These are phyloP conservation scores for Juncus effusus DNA, from an alignment of 176 grass and related monocot genomes.

Conservation along the genomic window DNA sequence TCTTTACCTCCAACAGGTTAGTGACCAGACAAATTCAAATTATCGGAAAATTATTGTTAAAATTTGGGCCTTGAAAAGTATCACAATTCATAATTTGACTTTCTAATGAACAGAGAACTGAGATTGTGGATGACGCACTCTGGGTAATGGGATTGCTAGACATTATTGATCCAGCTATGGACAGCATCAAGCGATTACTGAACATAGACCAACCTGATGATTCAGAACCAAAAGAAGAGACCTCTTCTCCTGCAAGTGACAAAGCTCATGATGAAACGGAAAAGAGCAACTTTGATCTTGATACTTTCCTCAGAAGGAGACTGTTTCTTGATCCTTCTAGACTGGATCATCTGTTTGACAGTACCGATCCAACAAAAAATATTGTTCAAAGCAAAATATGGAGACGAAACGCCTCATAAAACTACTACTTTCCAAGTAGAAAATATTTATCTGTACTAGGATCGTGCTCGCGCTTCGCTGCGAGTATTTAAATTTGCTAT, in stretches of 20 bases:
- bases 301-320: slow-evolving; percentile 56
- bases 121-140: slow-evolving; percentile 88
- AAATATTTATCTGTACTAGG: too few relatives aligned
- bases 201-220: slow-evolving; percentile 51
- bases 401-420: slow-evolving; percentile 41
- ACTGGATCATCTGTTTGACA: slow-evolving; percentile 53
- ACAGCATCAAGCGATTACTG: slow-evolving; percentile 72
- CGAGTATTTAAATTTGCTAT: too few relatives aligned
- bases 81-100: neutral
- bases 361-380: slow-evolving; percentile 35
- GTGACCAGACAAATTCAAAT: slow-evolving; percentile 20
- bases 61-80: too few relatives aligned
- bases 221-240: slow-evolving; percentile 22
- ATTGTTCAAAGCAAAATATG: slow-evolving; percentile 42
- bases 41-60: neutral
- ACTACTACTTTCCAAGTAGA: slow-evolving; percentile 6
- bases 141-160: slow-evolving; percentile 91
- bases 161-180: slow-evolving; percentile 89
- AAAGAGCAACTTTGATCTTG: slow-evolving; percentile 51
- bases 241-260: neutral
- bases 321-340: slow-evolving; percentile 47
- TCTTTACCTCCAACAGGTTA: slow-evolving; percentile 92
- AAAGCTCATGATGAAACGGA: neutral
- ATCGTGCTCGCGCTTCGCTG: too few relatives aligned
- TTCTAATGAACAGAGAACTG: slow-evolving; percentile 46